Evolutionary conservation across 352 stramenopile species (phyloP), one percentile per base, ranked within the genome.

Genomic region (Thraustochytrium striatum): DNA sequence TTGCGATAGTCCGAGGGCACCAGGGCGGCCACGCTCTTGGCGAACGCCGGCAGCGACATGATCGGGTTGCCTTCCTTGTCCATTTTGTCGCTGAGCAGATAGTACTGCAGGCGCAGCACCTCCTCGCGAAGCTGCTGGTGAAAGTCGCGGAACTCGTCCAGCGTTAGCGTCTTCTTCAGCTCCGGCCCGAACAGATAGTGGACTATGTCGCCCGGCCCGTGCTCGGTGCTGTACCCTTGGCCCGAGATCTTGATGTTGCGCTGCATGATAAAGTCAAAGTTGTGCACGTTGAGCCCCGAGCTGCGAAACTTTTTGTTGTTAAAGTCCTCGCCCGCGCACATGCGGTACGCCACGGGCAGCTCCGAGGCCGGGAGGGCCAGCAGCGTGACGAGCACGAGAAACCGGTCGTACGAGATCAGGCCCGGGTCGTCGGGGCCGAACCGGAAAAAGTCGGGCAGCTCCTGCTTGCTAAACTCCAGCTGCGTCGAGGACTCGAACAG

Each of bases 201-300:
- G 3, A 38, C 47, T 1, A 75, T 58, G 44, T 38, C 50, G 2
- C 30, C 30, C 35, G 44, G 32, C 47, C 68, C 65, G 50, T 75
- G 65, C 9, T 75, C 35, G 35, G 11, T 58, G 19, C 30, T 75
- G 50, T 75, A 75, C 5, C 44, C 52, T 25, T 75, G 44, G 13
- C 65, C 65, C 11, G 13, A 32, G 47, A 58, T 58, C 32, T 61
- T 75, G 44, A 75, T 75, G 65, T 75, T 75, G 39, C 65, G 65
- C 36, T 75, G 41, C 65, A 75, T 75, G 43, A 75, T 41, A 61
- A 75, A 75, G 47, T 75, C 30, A 61, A 75, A 75, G 36, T 75
- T 75, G 41, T 75, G 65, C 32, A 75, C 65, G 41, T 75, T 75
- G 43, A 75, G 50, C 21, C 65, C 65, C 5, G 44, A 28, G 65